These are phyloP conservation scores for Phytopythium cucurbitacearum DNA, from an alignment of 352 stramenopile species.

Conservation along the genomic window DNA sequence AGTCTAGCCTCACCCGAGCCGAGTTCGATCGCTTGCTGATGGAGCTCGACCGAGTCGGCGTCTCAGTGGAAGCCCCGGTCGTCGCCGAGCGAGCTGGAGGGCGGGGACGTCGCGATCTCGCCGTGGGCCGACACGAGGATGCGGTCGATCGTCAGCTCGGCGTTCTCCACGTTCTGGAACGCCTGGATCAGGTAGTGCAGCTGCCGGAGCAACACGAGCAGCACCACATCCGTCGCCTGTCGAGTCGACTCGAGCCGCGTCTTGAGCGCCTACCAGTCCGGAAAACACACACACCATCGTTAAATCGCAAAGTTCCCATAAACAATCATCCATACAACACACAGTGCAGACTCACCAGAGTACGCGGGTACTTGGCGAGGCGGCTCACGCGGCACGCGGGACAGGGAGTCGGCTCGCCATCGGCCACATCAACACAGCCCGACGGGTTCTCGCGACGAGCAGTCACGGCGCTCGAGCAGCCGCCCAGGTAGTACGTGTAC, in stretches of 20 bases:
- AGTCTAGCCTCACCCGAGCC: too few relatives aligned
- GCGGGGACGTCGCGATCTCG: background rate
- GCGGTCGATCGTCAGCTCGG: constrained; percentile 49
- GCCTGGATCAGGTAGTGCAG: constrained; percentile 70
- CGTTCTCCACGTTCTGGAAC: constrained; percentile 68
- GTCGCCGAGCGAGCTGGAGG: too few relatives aligned
- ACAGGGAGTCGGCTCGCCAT: constrained; percentile 24
- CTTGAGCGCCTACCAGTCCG: constrained; percentile 36
- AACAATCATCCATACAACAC: background rate
- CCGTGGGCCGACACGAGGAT: constrained; percentile 53
- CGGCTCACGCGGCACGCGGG: constrained; percentile 42
- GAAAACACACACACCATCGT: constrained; percentile 3
- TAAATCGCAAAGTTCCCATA: constrained; percentile 1
- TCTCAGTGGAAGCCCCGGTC: too few relatives aligned
- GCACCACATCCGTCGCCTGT: constrained; percentile 26
- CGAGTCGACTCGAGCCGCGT: constrained; percentile 29
- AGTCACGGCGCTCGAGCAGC: constrained; percentile 30
- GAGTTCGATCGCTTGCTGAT: too few relatives aligned
- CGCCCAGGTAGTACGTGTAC: constrained; percentile 56
- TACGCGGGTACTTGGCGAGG: constrained; percentile 47
- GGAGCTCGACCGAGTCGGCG: too few relatives aligned
- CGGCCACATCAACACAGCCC: constrained; percentile 16
- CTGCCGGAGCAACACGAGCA: constrained; percentile 60
- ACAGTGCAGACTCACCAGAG: constrained; percentile 32
- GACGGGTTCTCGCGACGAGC: constrained; percentile 7